Percentiles rank a stretch among this genome's conserved stretches.
These are phyloP conservation scores for Laguncularia racemosa DNA, from an alignment of 345 rosid species.

Conservation along the genomic window DNA sequence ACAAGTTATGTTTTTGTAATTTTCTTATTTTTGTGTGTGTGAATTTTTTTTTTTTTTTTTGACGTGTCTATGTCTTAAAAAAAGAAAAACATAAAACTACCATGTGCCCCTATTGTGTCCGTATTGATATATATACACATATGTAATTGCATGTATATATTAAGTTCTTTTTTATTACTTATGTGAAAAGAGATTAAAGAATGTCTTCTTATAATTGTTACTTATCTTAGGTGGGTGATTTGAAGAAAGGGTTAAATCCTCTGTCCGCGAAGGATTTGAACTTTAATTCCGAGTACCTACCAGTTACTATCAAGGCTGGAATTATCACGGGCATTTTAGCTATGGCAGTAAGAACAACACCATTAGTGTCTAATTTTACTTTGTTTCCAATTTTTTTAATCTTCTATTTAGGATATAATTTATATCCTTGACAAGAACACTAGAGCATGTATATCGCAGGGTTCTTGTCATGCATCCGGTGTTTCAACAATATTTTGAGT, in stretches of 20 bases:
- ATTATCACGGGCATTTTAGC: slow-evolving; percentile 60
- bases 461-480: too few relatives aligned
- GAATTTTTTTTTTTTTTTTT: too few relatives aligned
- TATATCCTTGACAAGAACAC: too few relatives aligned
- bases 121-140: too few relatives aligned
- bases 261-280: slow-evolving; percentile 39
- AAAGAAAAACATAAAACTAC: too few relatives aligned
- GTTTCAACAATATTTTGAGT: too few relatives aligned
- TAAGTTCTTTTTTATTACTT: not conserved
- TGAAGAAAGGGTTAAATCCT: slow-evolving; percentile 77
- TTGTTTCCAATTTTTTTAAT: not conserved
- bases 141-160: not conserved
- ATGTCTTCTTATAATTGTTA: not conserved
- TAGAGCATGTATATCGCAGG: too few relatives aligned
- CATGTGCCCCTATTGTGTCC: too few relatives aligned
- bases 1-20: too few relatives aligned
- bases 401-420: not conserved
- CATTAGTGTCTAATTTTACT: not conserved
- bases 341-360: slow-evolving; percentile 45
- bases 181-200: not conserved
- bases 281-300: slow-evolving; percentile 54
- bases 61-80: too few relatives aligned
- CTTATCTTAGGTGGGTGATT: slow-evolving; percentile 55
- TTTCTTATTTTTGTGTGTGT: too few relatives aligned
- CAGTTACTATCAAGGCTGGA: slow-evolving; percentile 47